Evolutionary conservation across 371 early-diverging fungal species (phyloP).

Genomic region (Rhizopus delemar): DNA sequence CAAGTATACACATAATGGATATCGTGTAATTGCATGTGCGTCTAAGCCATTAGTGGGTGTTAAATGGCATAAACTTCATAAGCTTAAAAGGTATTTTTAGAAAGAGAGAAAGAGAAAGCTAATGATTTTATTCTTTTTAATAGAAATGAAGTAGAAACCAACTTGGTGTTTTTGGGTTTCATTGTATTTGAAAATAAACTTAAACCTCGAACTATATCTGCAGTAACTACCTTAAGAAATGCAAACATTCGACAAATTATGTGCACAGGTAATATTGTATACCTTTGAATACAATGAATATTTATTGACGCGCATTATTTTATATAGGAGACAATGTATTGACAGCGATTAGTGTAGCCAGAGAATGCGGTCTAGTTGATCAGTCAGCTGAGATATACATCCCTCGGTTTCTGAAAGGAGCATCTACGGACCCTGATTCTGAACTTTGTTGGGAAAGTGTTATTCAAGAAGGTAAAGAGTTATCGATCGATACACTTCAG

Average conservation of each 20-base stretch:
- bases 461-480: slow-evolving; percentile 53
- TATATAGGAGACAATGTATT: slow-evolving; percentile 88
- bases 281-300: slow-evolving; percentile 1
- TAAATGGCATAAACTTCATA: slow-evolving; percentile 77
- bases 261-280: slow-evolving; percentile 82
- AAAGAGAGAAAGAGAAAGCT: neutral
- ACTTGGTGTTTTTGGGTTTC: slow-evolving; percentile 91
- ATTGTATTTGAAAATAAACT: slow-evolving; percentile 99
- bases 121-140: neutral
- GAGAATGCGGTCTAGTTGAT: slow-evolving; percentile 84
- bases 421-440: slow-evolving; percentile 54
- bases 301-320: neutral
- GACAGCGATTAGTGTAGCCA: slow-evolving; percentile 96
- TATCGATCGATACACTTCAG: slow-evolving; percentile 68
- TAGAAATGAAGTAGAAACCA: slow-evolving; percentile 85
- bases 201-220: slow-evolving; percentile 83
- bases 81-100: slow-evolving; percentile 61
- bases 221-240: slow-evolving; percentile 79
- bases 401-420: slow-evolving; percentile 57
- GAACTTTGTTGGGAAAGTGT: slow-evolving; percentile 76
- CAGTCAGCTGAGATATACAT: slow-evolving; percentile 56
- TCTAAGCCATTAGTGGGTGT: slow-evolving; percentile 70
- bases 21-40: slow-evolving; percentile 94
- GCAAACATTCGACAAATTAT: slow-evolving; percentile 96
- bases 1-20: slow-evolving; percentile 92